Evolutionary conservation across 306 rosid species (phyloP).

Genomic region (Comarum palustre): DNA sequence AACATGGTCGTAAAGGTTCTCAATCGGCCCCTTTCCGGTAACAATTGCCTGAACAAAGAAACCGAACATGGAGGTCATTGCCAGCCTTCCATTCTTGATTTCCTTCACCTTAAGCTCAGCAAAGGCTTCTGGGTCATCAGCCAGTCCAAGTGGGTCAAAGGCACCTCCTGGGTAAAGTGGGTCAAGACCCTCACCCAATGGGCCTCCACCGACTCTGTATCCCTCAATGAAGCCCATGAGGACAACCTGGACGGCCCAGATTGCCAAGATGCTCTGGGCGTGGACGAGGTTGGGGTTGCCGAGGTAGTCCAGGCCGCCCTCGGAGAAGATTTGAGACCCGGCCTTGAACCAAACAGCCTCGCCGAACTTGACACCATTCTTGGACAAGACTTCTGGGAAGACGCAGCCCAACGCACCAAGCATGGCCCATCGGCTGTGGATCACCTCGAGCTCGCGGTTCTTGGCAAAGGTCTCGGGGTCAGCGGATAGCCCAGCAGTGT

Average conservation of each 20-base stretch:
- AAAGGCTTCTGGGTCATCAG: constrained; percentile 95
- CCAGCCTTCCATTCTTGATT: constrained; percentile 83
- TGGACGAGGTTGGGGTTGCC: constrained; percentile 95
- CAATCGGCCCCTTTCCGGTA: constrained; percentile 86
- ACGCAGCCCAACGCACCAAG: constrained; percentile 84
- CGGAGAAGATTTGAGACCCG: constrained; percentile 89
- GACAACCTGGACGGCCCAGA: constrained; percentile 92
- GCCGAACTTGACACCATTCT: constrained; percentile 84
- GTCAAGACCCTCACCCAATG: constrained; percentile 96
- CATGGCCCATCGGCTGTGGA: constrained; percentile 95
- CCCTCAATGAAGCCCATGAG: constrained; percentile 96
- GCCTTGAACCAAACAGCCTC: constrained; percentile 99
- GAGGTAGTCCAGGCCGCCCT: constrained; percentile 90
- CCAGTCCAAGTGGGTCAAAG: constrained; percentile 96
- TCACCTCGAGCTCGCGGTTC: constrained; percentile 94
- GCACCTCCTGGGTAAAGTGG: constrained; percentile 97
- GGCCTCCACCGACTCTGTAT: constrained; percentile 93
- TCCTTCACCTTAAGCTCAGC: constrained; percentile 98
- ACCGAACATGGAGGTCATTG: constrained; percentile 93
- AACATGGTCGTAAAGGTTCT: constrained; percentile 76
- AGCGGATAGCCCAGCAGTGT: constrained; percentile 93
- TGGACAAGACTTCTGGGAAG: constrained; percentile 81
- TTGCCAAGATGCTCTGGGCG: constrained; percentile 95
- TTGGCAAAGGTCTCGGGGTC: constrained; percentile 94
- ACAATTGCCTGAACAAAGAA: constrained; percentile 97